Base-by-base conservation (phyloP, 2,329 filamentous ascomycete species). In the Lanzia echinophila region DNA sequence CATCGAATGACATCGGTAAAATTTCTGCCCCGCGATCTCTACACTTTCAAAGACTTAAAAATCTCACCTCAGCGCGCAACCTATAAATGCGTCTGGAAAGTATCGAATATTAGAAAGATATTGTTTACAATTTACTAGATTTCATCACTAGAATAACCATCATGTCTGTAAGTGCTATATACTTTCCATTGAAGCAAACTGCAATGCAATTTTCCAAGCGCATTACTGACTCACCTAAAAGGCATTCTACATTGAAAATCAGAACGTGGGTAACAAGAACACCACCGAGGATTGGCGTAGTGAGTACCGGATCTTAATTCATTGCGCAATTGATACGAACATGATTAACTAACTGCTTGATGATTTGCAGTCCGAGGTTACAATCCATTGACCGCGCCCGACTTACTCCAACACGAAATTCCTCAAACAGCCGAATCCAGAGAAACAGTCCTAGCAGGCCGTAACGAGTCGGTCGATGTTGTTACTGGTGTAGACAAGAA, bases 351-450 rank as follows among this genome's bases (percentile, higher is more conserved):
- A 24, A 3, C 19, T n/a, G 45, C 47, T 50, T 24, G 44, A 6
- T 17, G 15, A 12, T 11, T 10, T 34, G 39, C 11, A 48, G 36
- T 52, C 22, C 32, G 31, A 34, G 92, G 92, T 64, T 92, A 95
- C 79, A 96, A 95, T 70, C 92, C 89, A 65, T 78, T 99, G 62
- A 96, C 90, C 13, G 85, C 94, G 6, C 94, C 94, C 58, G 89
- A 96, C 67, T 84, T 99, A 60, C 89, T 99, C 57, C 92, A 97
- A 72, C 87, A 92, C 78, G 91, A 97, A 71, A 92, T 99, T 66
- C 75, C 79, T 33, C 79, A 82, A 61, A 70, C 69, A 1, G 34
- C 60, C 2, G 62, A 67, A 55, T 72, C 70, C 22, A 71, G 68
- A 64, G 56, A 63, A 22, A 86, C 84, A 3, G 84, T 87, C 33